Base-by-base conservation (phyloP, 345 rosid genomes). In the Geranium brycei region DNA sequence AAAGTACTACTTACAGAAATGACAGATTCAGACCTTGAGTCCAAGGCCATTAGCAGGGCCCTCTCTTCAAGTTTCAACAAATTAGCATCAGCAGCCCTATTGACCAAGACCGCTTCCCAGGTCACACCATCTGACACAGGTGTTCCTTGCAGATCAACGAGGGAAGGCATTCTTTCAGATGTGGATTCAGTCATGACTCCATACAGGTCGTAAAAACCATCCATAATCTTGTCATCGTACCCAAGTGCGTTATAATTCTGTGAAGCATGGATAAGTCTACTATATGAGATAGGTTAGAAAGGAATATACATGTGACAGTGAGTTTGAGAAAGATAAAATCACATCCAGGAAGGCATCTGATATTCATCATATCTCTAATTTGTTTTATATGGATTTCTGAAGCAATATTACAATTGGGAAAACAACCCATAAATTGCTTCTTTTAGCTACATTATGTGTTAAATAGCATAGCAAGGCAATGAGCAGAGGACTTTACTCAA, bases 181-280 rank as follows among this genome's bases (percentile, higher is more conserved):
- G 76, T 64, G 51, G 88, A 79, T 61, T 70, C 83, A 10, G 73
- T 80, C 69, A 77, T 64, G 71, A 82, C 75, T 76, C 96, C 98
- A 72, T 85, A 83, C 32, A 91, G 73, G 63, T 91, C 98, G 66
- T 87, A 91, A 69, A 91, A 91, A 64, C 98, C 98, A 81, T 91
- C 96, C 83, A 84, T 57, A 76, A 91, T 81, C 87, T 89, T 91
- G 91, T 91, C 98, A 78, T 89, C 96, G 73, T 85, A 91, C 72
- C 88, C 81, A 73, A 91, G 98, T 77, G 88, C 80, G 83, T 83
- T 87, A 75, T 89, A 91, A 80, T 87, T 86, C 95, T 91, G 95
- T 79, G 82, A 35, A 35, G 41, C 73, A 76, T 65, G 81, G 65
- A 78, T 70, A 85, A 77, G 74, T 90, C 83, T 83, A 81, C 62